Evolutionary conservation across 371 early-diverging fungal genomes (phyloP).

Genomic region (Rhizopus arrhizus): DNA sequence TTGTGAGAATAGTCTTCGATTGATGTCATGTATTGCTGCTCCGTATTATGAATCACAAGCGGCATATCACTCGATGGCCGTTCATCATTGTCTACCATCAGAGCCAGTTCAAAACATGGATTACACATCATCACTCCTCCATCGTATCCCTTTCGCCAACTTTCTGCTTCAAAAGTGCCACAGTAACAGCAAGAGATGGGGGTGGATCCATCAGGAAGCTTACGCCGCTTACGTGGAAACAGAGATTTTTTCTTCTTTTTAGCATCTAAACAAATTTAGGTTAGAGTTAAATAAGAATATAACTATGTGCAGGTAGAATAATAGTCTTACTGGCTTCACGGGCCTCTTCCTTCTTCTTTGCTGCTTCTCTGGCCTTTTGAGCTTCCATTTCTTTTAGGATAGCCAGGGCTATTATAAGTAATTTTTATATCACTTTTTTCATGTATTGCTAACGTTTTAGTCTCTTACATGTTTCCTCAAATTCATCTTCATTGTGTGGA

Average conservation of each 20-base stretch:
- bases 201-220: constrained; percentile 34
- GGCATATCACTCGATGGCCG: constrained; percentile 17
- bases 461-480: constrained; percentile 61
- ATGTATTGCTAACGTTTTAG: constrained; percentile 9
- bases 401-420: constrained; percentile 33
- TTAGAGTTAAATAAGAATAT: not conserved
- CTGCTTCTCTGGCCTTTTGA: constrained; percentile 54
- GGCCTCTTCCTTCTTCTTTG: constrained; percentile 44
- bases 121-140: constrained; percentile 83
- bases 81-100: constrained; percentile 46
- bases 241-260: constrained; percentile 37
- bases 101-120: constrained; percentile 70
- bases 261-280: constrained; percentile 16
- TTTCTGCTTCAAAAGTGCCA: constrained; percentile 46
- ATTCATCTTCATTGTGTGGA: constrained; percentile 60
- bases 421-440: constrained; percentile 13
- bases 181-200: constrained; percentile 47
- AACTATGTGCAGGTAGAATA: not conserved
- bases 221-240: constrained; percentile 38
- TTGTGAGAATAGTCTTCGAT: constrained; percentile 82
- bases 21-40: constrained; percentile 51
- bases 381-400: constrained; percentile 53
- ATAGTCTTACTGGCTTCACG: constrained; percentile 32
- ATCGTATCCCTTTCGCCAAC: constrained; percentile 75
- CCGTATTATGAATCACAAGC: constrained; percentile 22